phyloP scores from a whole-genome alignment of 2,329 filamentous ascomycete genomes.

The Tricladium varicosporioides region DNA sequence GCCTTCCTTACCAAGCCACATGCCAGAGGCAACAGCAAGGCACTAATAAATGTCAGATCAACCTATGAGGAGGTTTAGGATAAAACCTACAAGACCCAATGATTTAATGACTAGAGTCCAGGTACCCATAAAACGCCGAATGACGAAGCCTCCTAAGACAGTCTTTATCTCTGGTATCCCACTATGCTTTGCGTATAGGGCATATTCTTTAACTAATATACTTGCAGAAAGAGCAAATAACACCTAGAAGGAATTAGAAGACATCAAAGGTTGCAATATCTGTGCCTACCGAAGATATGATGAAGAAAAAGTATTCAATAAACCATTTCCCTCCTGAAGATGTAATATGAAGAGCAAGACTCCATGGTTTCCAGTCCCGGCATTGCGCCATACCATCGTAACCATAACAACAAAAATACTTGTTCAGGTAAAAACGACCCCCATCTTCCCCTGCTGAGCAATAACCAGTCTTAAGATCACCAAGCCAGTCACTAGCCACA shows the following conservation, averaged over 20 bases:
- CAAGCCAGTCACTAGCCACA: constrained; percentile 88
- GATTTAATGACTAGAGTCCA: constrained; percentile 93
- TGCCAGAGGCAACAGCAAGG: constrained; percentile 85
- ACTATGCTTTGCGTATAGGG: constrained; percentile 86
- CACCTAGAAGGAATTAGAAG: constrained; percentile 47
- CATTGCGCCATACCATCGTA: constrained; percentile 83
- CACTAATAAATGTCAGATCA: constrained; percentile 51
- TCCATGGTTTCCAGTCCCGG: constrained; percentile 84
- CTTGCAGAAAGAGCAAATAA: constrained; percentile 76
- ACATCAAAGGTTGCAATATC: too few species aligned
- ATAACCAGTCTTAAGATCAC: constrained; percentile 86
- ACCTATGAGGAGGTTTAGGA: not conserved
- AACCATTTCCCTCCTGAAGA: constrained; percentile 72
- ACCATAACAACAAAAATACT: constrained; percentile 88
- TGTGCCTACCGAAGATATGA: constrained; percentile 71
- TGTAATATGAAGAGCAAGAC: constrained; percentile 65
- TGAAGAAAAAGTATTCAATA: constrained; percentile 83
- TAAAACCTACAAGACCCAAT: constrained; percentile 69
- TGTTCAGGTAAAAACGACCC: constrained; percentile 87
- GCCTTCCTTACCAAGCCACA: constrained; percentile 97
- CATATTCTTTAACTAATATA: constrained; percentile 78
- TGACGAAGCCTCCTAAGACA: constrained; percentile 89
- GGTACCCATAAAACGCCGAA: constrained; percentile 77
- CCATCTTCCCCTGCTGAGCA: constrained; percentile 76
- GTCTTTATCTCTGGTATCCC: constrained; percentile 99